Evolutionary conservation across 169 alveolate genomes (phyloP).

Genomic region (Plasmodium vivax): DNA sequence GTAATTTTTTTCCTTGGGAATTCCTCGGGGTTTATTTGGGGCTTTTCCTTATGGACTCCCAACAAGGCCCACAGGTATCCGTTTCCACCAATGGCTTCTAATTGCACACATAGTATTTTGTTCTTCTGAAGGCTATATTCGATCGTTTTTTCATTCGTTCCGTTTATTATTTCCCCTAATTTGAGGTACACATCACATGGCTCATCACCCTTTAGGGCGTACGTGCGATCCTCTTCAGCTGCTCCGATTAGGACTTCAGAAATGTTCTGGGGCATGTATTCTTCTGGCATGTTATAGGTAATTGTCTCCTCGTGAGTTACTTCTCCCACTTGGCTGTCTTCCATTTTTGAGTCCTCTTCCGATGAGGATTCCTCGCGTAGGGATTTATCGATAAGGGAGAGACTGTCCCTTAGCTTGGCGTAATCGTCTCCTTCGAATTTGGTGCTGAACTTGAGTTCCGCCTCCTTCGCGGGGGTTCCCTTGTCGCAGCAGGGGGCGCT

Average conservation of each 20-base stretch:
- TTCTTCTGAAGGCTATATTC: neutral
- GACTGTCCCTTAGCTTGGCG: neutral
- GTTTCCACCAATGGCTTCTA: conserved; percentile 31
- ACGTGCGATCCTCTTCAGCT: neutral
- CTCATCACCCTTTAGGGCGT: conserved; percentile 33
- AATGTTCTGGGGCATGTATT: neutral
- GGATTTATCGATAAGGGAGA: neutral
- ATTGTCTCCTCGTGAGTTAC: neutral
- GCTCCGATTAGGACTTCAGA: neutral
- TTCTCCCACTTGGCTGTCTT: neutral
- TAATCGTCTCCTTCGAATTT: neutral
- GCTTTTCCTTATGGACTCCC: conserved; percentile 19
- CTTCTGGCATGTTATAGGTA: neutral
- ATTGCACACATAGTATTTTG: conserved; percentile 14
- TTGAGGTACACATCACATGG: conserved; percentile 8
- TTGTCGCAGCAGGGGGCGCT: neutral
- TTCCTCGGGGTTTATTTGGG: conserved; percentile 3
- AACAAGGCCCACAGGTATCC: conserved; percentile 49
- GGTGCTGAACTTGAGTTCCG: neutral
- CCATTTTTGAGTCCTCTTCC: neutral
- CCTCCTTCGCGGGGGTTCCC: neutral
- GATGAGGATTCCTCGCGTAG: neutral
- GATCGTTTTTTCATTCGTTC: conserved; percentile 6
- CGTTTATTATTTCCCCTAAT: conserved; percentile 33
- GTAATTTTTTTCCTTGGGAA: conserved; percentile 44